Base-by-base conservation (phyloP, 306 rosid species). In the Abrus precatorius region DNA sequence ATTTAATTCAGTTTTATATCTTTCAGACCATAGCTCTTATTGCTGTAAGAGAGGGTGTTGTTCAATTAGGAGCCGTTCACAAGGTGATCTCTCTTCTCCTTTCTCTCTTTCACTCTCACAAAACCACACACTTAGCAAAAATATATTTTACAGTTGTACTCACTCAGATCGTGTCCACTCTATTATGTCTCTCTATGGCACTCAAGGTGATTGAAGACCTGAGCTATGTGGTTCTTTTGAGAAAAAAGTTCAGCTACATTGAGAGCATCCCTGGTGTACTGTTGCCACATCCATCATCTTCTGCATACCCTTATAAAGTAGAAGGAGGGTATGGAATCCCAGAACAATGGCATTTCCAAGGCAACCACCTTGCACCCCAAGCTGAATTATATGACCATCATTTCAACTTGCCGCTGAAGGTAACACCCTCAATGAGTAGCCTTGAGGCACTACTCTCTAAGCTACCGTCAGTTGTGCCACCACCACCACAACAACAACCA, bases 211-310 rank as follows among this genome's bases (percentile, higher is more conserved):
- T 90, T 56, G 99, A 95, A 83, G 99, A 96, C 85, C 80, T 96
- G 71, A 90, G 90, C 89, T 93, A 93, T 61, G 93, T 96, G 4
- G 97, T 93, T 68, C 85, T 90, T 2, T 56, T 96, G 50, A 82
- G 97, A 30, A 96, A 96, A 89, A 96, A 92, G 81, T 86, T 96
- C 71, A 86, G 92, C 88, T 96, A 93, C 90, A 93, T 96, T 2
- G 99, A 90, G 80, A 96, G 99, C 89, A 96, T 96, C 41, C 99
- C 99, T 3, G 99, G 99, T 0, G 99, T 93, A 38, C 91, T 96
- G 8, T 82, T 96, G 5, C 99, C 99, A n/a, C 99, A 96, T 68
- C 99, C 99, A 30, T 90, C 97, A 47, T 92, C 94, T 44, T 75
- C 93, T 6, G 83, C 92, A 52, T 86, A 81, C 82, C 90, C 93